phyloP scores from a whole-genome alignment of 2,329 filamentous ascomycete genomes.

The Alternaria sp. region DNA sequence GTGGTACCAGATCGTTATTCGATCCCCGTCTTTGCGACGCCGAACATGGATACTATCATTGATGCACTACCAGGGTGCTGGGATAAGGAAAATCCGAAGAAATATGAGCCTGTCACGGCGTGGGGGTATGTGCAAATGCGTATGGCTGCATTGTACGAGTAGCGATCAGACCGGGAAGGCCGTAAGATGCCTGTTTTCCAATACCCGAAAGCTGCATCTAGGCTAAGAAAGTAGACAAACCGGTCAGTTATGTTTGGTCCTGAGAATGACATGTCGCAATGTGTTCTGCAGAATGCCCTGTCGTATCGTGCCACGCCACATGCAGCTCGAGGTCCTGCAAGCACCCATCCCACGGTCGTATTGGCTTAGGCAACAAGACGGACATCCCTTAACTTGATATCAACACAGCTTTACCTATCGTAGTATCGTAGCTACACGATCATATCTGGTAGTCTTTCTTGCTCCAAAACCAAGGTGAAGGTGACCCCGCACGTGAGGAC shows the following conservation, averaged over 20 bases:
- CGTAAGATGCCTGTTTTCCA: neutral
- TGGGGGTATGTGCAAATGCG: constrained; percentile 39
- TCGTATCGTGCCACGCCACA: constrained; percentile 2
- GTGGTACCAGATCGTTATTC: constrained; percentile 50
- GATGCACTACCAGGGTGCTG: constrained; percentile 49
- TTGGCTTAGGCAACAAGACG: neutral
- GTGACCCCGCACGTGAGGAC: constrained; percentile 19
- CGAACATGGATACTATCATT: constrained; percentile 51
- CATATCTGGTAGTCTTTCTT: neutral
- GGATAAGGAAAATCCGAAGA: constrained; percentile 41
- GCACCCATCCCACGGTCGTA: neutral
- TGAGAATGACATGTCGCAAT: neutral
- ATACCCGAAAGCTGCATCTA: neutral
- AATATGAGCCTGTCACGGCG: constrained; percentile 53
- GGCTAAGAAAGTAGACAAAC: neutral
- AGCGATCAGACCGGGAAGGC: neutral
- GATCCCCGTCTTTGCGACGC: constrained; percentile 54
- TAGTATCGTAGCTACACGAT: neutral
- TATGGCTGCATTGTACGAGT: neutral
- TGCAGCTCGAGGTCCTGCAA: neutral
- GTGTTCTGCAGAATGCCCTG: neutral
- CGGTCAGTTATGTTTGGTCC: neutral
- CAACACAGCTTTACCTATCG: neutral
- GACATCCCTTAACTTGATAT: neutral
- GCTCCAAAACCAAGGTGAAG: constrained; percentile 2